phyloP scores from a whole-genome alignment of 257 asterid genomes.

The Phtheirospermum japonicum region DNA sequence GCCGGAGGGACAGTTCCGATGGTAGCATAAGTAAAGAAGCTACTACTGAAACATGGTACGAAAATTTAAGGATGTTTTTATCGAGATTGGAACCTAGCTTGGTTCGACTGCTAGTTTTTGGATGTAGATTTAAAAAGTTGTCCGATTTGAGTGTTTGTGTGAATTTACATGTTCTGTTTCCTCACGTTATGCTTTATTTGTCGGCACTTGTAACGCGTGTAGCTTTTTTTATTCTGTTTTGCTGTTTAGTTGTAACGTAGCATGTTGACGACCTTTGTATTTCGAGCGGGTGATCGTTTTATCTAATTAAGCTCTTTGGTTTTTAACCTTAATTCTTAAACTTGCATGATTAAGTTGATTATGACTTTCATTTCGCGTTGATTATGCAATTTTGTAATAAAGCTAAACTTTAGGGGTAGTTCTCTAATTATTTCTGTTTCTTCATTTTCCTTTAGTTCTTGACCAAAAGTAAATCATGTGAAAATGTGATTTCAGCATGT shows the following conservation, averaged over 20 bases:
- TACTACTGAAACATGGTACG: neutral
- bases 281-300: neutral
- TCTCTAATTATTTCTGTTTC: too few species aligned
- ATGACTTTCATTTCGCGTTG: too few species aligned
- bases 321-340: too few species aligned
- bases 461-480: too few species aligned
- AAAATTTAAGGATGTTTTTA: neutral
- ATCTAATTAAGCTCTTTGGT: too few species aligned
- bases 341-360: too few species aligned
- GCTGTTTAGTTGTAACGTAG: constrained; percentile 3
- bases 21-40: constrained; percentile 28
- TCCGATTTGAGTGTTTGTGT: constrained; percentile 8
- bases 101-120: constrained; percentile 14
- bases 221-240: constrained; percentile 6
- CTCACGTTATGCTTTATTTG: constrained; percentile 1
- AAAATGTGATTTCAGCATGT: too few species aligned
- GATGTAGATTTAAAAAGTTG: constrained; percentile 27
- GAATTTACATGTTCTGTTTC: neutral
- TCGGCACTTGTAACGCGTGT: constrained; percentile 22
- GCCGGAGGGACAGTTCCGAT: constrained; percentile 70
- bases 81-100: constrained; percentile 5
- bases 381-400: neutral
- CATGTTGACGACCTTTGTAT: neutral
- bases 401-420: neutral
- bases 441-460: too few species aligned